Percentiles rank a stretch among this genome's conserved stretches.
These are phyloP conservation scores for Gentiana dahurica DNA, from an alignment of 257 asterid species.

Conservation along the genomic window DNA sequence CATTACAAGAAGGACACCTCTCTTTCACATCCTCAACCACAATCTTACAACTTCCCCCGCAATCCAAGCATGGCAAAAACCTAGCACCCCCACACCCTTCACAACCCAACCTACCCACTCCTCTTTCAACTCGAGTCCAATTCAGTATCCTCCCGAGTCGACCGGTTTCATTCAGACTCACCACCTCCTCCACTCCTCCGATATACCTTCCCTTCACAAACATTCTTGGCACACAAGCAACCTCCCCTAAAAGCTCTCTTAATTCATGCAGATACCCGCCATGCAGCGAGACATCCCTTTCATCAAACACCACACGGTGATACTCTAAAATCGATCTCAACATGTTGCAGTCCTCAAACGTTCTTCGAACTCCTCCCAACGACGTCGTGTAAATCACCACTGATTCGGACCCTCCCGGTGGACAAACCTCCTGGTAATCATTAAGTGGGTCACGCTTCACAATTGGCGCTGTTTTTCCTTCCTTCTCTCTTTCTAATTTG, in stretches of 20 bases:
- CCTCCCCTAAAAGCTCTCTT: constrained; percentile 50
- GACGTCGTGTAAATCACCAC: constrained; percentile 92
- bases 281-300: constrained; percentile 73
- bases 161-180: constrained; percentile 57
- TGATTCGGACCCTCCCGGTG: constrained; percentile 60
- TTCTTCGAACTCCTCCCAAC: constrained; percentile 76
- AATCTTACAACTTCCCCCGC: constrained; percentile 81
- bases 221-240: constrained; percentile 54
- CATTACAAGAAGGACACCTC: constrained; percentile 31
- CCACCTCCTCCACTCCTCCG: constrained; percentile 80
- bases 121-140: constrained; percentile 83
- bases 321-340: constrained; percentile 55
- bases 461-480: constrained; percentile 36
- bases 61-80: constrained; percentile 74
- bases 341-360: constrained; percentile 69
- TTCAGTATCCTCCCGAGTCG: constrained; percentile 58
- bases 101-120: constrained; percentile 69
- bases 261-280: constrained; percentile 52
- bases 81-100: constrained; percentile 88
- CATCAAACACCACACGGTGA: constrained; percentile 72
- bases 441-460: constrained; percentile 46
- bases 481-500: constrained; percentile 50
- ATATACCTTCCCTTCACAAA: constrained; percentile 87
- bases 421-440: constrained; percentile 64
- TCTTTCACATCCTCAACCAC: constrained; percentile 30